Evolutionary conservation across 345 rosid genomes (phyloP), one percentile per base, ranked within the genome.

Genomic region (Populus euphratica): DNA sequence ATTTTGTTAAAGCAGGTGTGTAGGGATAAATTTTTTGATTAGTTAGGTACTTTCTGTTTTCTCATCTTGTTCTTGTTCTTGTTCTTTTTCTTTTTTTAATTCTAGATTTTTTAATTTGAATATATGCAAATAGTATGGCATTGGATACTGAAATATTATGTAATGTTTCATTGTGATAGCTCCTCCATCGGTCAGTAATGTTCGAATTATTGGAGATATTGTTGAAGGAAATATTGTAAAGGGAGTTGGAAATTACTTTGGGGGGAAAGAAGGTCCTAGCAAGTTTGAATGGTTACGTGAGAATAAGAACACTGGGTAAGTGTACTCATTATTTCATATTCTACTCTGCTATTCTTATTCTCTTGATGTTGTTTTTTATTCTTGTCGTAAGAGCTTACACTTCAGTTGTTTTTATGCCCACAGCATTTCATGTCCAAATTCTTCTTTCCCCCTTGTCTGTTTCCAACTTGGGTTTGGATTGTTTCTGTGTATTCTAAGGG

Each of bases 181-280:
- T 79, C 88, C 94, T 85, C 99, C 99, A 73, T 91, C 98, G 21
- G 96, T 91, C 68, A 81, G 83, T 76, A 87, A 92, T 87, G 93
- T 93, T 63, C 86, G 68, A 76, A 91, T 95, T 78, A 41, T 85
- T 85, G 99, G 99, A 85, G 97, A 91, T 81, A 75, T 82, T 77
- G 88, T 95, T 78, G 99, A 95, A 90, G 97, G 94, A 77, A 84
- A 81, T 85, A 54, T 83, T 66, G 77, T 95, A 70, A 93, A 89
- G 86, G 98, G 98, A 72, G 88, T 79, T 80, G 99, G 97, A 59
- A 86, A 90, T 77, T 95, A 95, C 89, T 95, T 95, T 86, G 99
- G 99, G 69, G 99, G 99, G 81, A 87, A 83, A 88, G 99, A 95
- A 80, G 98, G 99, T 79, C 99, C 99, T 27, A 95, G 97, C 93